Conservation (phyloP, 108 stramenopile species). For the Fragilaria crotonensis region DNA sequence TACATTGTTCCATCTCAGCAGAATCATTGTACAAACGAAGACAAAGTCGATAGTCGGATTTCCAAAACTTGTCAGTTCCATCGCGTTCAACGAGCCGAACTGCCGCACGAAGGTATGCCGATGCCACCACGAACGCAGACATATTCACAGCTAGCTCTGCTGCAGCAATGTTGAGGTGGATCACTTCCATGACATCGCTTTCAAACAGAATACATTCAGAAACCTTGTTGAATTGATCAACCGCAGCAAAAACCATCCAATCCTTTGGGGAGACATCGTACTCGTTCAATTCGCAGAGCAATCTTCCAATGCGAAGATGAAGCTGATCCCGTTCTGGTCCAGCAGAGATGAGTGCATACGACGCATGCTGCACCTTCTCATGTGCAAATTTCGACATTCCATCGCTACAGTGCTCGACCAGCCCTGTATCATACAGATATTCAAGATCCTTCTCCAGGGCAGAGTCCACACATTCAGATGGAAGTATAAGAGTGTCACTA, state of each 20-base stretch:
- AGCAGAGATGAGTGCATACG: constrained; percentile 25
- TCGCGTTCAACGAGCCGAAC: constrained; percentile 3
- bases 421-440: background rate
- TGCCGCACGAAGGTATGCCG: constrained; percentile 17
- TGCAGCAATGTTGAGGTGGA: constrained; percentile 19
- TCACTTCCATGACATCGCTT: constrained; percentile 1
- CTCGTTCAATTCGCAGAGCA: constrained; percentile 19
- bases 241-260: constrained; percentile 38
- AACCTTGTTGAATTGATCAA: constrained; percentile 26
- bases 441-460: background rate
- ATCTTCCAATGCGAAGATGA: constrained; percentile 22
- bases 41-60: constrained; percentile 21
- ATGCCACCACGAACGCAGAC: constrained; percentile 30
- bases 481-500: background rate
- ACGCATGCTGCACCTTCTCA: constrained; percentile 28
- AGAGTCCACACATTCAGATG: background rate
- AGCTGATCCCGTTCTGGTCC: background rate
- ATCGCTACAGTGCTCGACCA: background rate
- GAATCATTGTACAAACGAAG: constrained; percentile 21
- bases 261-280: constrained; percentile 2
- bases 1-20: constrained; percentile 14
- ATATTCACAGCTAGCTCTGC: constrained; percentile 24
- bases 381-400: constrained; percentile 27
- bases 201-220: background rate
- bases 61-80: constrained; percentile 15